A percentile compares a stretch with the other conserved stretches of the same genome.
phyloP scores from a whole-genome alignment of 305 asterid genomes.

The Solanum hybrid region DNA sequence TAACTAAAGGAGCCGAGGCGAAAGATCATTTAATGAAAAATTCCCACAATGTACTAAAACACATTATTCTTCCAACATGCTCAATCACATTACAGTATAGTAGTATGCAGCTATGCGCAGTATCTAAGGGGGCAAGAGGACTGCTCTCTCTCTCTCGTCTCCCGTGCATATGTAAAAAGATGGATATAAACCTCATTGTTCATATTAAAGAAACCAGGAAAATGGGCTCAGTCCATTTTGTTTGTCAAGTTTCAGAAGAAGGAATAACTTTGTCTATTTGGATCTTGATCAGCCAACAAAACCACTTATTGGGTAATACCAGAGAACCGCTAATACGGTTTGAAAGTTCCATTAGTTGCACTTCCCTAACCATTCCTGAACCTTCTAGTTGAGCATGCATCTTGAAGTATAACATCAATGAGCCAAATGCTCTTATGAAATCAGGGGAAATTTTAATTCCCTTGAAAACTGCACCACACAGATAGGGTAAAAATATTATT shows the following conservation, averaged over 20 bases:
- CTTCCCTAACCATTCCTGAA: neutral
- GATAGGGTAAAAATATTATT: neutral
- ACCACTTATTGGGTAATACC: neutral
- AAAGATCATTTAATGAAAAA: neutral
- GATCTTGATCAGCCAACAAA: neutral
- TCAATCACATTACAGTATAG: neutral
- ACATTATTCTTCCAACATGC: neutral
- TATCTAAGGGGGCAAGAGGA: neutral
- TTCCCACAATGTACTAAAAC: neutral
- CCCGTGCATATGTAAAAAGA: neutral
- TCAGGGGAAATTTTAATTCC: neutral
- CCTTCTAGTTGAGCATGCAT: neutral
- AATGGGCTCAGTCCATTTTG: neutral
- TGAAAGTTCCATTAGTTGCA: neutral
- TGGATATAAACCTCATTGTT: neutral
- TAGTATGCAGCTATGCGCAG: neutral
- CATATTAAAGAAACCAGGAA: neutral
- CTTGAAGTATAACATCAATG: neutral
- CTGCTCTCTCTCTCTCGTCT: neutral
- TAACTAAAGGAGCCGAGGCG: neutral
- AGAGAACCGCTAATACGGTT: neutral
- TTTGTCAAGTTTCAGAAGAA: neutral
- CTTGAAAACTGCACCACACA: neutral
- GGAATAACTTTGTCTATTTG: neutral
- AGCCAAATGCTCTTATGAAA: neutral